Evolutionary conservation across 768 basidiomycete genomes (phyloP).

Genomic region (Mycena latifolia): DNA sequence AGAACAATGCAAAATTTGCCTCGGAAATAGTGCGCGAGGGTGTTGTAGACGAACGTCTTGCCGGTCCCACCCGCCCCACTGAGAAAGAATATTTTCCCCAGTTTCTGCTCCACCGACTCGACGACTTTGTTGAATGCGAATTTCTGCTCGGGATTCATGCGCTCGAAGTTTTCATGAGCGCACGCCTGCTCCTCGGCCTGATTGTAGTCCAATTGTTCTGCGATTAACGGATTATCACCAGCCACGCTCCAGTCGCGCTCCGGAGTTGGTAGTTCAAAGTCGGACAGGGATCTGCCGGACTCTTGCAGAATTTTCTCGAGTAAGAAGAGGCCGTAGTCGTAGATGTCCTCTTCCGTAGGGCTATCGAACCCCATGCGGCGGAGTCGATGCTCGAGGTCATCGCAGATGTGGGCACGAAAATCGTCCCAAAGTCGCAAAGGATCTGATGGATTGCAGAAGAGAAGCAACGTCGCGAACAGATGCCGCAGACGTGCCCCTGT

Average conservation of each 20-base stretch:
- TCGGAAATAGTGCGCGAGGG: slow-evolving; percentile 46
- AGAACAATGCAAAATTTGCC: slow-evolving; percentile 49
- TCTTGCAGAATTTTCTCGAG: slow-evolving; percentile 21
- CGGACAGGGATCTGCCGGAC: neutral
- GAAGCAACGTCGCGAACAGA: slow-evolving; percentile 48
- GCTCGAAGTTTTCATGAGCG: slow-evolving; percentile 4
- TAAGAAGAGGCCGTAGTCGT: slow-evolving; percentile 24
- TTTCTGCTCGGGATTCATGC: slow-evolving; percentile 49
- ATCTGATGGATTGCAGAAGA: slow-evolving; percentile 22
- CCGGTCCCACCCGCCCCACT: slow-evolving; percentile 24
- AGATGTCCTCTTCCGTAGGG: slow-evolving; percentile 8
- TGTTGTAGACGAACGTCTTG: slow-evolving; percentile 17
- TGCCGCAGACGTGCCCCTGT: slow-evolving; percentile 46
- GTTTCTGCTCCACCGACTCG: slow-evolving; percentile 38
- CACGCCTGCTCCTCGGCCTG: slow-evolving; percentile 22
- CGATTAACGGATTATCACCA: neutral
- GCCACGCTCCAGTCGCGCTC: no score
- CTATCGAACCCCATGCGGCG: slow-evolving; percentile 11
- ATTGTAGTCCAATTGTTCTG: slow-evolving; percentile 11
- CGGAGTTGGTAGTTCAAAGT: slow-evolving; percentile 3
- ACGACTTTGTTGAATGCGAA: slow-evolving; percentile 46
- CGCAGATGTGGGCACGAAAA: slow-evolving; percentile 24
- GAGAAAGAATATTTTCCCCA: slow-evolving; percentile 51
- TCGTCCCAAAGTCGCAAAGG: slow-evolving; percentile 11
- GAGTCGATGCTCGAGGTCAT: slow-evolving; percentile 17